Conservation (phyloP, 257 asterid genomes). For the Parsonsia alboflavescens region DNA sequence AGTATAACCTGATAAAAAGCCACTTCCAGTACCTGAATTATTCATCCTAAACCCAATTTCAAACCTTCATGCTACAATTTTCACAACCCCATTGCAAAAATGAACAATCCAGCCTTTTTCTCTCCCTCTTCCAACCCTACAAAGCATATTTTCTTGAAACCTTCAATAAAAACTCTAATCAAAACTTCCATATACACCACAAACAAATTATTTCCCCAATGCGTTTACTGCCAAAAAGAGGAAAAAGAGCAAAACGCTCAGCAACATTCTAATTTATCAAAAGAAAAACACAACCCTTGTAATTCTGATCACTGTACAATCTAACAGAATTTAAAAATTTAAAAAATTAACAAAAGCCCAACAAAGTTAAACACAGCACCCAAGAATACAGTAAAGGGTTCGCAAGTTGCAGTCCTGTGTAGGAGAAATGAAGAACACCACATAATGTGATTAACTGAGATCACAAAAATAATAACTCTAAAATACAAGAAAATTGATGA, state of each 20-base stretch:
- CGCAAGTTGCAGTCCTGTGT: background rate
- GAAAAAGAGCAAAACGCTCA: background rate
- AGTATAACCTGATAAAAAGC: constrained; percentile 26
- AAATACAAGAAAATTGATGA: background rate
- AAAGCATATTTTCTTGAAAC: background rate
- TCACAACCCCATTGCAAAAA: background rate
- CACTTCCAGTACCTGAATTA: constrained; percentile 23
- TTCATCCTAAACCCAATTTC: constrained; percentile 22
- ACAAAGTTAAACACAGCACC: background rate
- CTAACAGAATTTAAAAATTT: background rate
- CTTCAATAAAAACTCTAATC: background rate
- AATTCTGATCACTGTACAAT: background rate
- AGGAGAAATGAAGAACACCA: background rate
- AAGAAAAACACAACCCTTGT: background rate
- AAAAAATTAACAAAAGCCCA: too few relatives aligned
- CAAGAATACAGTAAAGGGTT: background rate
- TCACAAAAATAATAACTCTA: background rate
- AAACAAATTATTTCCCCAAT: background rate
- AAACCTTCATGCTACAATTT: background rate
- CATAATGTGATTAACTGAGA: background rate
- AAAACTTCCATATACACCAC: background rate
- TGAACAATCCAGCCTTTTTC: background rate
- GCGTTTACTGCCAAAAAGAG: too few relatives aligned
- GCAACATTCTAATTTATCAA: background rate
- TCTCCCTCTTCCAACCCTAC: background rate